Conservation (phyloP, 164 flowering plant genomes). For the Brasenia schreberi region DNA sequence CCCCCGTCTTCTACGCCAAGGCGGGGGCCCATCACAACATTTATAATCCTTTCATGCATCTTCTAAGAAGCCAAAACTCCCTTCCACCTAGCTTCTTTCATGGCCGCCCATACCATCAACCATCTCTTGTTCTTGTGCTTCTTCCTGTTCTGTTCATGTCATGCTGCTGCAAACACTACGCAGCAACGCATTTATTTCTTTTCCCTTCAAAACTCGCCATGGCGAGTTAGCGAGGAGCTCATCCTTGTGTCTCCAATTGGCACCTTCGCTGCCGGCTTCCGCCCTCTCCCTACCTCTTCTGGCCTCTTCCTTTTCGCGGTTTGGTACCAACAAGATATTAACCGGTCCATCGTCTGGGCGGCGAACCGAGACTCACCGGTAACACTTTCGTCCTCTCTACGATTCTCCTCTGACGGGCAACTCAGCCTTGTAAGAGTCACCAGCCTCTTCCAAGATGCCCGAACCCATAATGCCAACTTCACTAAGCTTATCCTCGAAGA, state of each 20-base stretch:
- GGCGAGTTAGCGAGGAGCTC: slow-evolving; percentile 33
- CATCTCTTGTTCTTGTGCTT: slow-evolving; percentile 7
- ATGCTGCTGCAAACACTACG: neutral
- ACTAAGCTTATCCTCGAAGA: slow-evolving; percentile 17
- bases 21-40: too few species aligned
- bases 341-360: slow-evolving; percentile 33
- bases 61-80: too few species aligned
- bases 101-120: slow-evolving; percentile 10
- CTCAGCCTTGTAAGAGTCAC: too few species aligned
- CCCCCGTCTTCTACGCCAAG: too few species aligned
- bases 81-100: neutral
- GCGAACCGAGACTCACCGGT: slow-evolving; percentile 19
- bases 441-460: neutral
- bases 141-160: neutral
- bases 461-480: slow-evolving; percentile 6
- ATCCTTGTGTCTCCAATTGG: slow-evolving; percentile 41
- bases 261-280: slow-evolving; percentile 62
- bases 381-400: slow-evolving; percentile 16
- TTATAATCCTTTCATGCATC: too few species aligned
- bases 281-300: slow-evolving; percentile 10
- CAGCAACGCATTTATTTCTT: slow-evolving; percentile 3
- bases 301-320: slow-evolving; percentile 37
- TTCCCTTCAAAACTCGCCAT: slow-evolving; percentile 36
- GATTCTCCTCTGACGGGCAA: slow-evolving; percentile 23
- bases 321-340: slow-evolving; percentile 28